Evolutionary conservation across 1,284 basidiomycete genomes (phyloP).

Genomic region (Mrakiaceae sp.): DNA sequence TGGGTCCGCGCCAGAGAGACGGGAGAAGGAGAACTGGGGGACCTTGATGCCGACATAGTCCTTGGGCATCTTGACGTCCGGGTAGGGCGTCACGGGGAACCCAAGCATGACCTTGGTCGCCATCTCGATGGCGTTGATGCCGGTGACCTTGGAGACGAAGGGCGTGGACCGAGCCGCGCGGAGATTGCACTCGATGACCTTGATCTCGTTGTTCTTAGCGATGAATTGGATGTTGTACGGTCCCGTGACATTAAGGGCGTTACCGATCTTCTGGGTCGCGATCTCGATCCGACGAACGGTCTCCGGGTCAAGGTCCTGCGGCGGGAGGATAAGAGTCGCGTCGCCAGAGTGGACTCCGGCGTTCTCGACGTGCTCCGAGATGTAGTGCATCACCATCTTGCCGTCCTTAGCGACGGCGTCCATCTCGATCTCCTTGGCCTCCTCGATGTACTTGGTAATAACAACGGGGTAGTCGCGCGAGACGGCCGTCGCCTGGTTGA

Average conservation of each 20-base stretch:
- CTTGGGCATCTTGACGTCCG: conserved; percentile 68
- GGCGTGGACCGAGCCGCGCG: conserved; percentile 97
- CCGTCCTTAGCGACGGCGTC: conserved; percentile 95
- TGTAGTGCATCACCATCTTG: conserved; percentile 98
- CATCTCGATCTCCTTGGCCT: conserved; percentile 99
- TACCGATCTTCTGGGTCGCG: conserved; percentile 92
- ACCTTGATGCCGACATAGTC: conserved; percentile 99
- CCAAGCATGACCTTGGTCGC: conserved; percentile 97
- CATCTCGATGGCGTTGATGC: conserved; percentile 94
- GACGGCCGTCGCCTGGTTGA: conserved; percentile 91
- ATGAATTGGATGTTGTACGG: conserved; percentile 99
- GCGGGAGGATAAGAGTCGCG: conserved; percentile 92
- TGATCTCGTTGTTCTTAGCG: conserved; percentile 99
- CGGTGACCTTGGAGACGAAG: conserved; percentile 97
- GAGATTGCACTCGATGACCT: conserved; percentile 98
- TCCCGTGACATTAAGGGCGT: conserved; percentile 95
- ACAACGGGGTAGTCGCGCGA: conserved; percentile 97
- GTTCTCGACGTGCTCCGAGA: conserved; percentile 99
- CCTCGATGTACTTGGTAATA: conserved; percentile 98
- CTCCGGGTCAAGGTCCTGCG: conserved; percentile 92
- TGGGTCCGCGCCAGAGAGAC: conserved; percentile 90
- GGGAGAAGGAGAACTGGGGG: conserved; percentile 95
- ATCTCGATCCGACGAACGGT: conserved; percentile 93
- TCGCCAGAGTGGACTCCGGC: conserved; percentile 97
- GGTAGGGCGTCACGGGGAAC: conserved; percentile 79